A percentile compares a stretch with the other conserved stretches of the same genome.
These are phyloP conservation scores for Diutina ranongensis DNA, from an alignment of 1,139 yeast species.

Conservation along the genomic window DNA sequence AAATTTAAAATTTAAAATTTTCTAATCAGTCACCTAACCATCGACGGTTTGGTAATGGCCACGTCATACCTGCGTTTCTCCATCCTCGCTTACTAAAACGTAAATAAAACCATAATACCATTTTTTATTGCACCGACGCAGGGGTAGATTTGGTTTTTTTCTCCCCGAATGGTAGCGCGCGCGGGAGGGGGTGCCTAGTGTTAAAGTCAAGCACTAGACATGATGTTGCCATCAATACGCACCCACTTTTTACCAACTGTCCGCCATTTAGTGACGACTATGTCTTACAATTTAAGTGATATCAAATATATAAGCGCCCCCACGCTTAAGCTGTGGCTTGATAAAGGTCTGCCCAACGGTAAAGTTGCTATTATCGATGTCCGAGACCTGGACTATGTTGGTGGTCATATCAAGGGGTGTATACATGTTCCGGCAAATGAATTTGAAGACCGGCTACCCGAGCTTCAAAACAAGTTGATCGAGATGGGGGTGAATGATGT, in stretches of 20 bases:
- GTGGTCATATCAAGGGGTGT: slow-evolving; percentile 61
- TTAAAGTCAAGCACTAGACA: too few relatives aligned
- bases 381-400: slow-evolving; percentile 60
- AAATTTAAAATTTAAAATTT: too few relatives aligned
- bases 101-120: too few relatives aligned
- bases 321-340: slow-evolving; percentile 35
- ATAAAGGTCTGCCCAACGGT: slow-evolving; percentile 24
- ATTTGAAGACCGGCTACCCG: slow-evolving; percentile 30
- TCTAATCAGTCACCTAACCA: too few relatives aligned
- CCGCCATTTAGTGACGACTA: background rate
- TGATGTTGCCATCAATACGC: background rate
- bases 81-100: too few relatives aligned
- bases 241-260: background rate
- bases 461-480: slow-evolving; percentile 24
- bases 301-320: slow-evolving; percentile 34
- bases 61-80: too few relatives aligned
- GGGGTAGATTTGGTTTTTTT: too few relatives aligned
- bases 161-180: too few relatives aligned
- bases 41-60: too few relatives aligned
- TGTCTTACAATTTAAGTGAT: slow-evolving; percentile 11
- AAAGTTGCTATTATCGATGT: slow-evolving; percentile 73
- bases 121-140: too few relatives aligned
- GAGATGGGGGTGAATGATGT: slow-evolving; percentile 35
- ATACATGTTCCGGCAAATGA: slow-evolving; percentile 50
- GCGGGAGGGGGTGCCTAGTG: too few relatives aligned